Base-by-base conservation (phyloP, 2,329 filamentous ascomycete species). In the Alternaria ethzedia region DNA sequence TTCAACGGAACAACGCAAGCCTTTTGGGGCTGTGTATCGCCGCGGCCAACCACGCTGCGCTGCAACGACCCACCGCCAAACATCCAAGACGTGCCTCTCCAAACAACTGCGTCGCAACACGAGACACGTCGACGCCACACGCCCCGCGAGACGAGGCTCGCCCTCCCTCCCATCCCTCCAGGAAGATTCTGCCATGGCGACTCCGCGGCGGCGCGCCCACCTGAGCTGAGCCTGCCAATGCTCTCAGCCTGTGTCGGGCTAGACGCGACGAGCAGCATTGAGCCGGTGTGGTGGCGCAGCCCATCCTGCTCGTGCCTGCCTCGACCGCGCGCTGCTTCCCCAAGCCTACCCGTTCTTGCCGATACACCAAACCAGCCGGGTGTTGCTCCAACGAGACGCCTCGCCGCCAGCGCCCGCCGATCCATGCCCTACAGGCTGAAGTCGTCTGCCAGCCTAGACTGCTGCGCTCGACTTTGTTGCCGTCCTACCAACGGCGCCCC, bases 281-380 rank as follows among this genome's bases (percentile, higher is more conserved):
- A 59, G 54, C 60, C 60, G 60, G 47, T 43, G 60, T 63, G 60
- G 60, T 59, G 60, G 60, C 60, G 60, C 60, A 63, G 60, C 56
- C 20, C 47, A 46, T 43, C 28, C 46, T 56, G 32, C 32, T 36
- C 32, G 32, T 4, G 32, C 15, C 32, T 36, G 49, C 41, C 26
- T 28, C 52, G 11, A 23, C 46, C 54, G 51, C 50, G 23, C 25
- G 44, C 49, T 15, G 45, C 12, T 46, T 57, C n/a, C 6, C 21
- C 55, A n/a, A 61, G 45, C 59, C 32, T 36, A 45, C 43, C 52
- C 44, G 41, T 21, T 43, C 23, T 32, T 36, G 28, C 30, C 52
- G 43, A 44, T 8, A 15, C 36, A 20, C 47, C 59, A 56, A 46
- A 44, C 44, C 59, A 57, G 59, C 26, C 52, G 32, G 46, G 25